Conservation (phyloP, 108 stramenopile genomes). For the Stephanodiscus triporus region DNA sequence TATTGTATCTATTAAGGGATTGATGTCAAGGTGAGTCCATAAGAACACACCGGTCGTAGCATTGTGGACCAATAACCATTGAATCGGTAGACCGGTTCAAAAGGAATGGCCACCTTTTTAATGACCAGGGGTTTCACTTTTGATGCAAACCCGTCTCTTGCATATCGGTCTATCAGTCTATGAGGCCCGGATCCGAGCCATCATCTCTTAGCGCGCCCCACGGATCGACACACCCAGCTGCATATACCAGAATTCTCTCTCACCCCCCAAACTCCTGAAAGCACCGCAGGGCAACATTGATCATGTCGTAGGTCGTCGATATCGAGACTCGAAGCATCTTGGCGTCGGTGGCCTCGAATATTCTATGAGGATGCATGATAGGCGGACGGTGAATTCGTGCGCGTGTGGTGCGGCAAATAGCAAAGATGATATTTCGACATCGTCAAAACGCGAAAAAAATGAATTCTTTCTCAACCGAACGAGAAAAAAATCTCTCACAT, state of each 20-base stretch:
- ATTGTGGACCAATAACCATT: no score
- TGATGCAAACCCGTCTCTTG: no score
- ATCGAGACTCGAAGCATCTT: constrained; percentile 86
- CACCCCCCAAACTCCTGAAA: constrained; percentile 69
- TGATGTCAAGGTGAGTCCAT: no score
- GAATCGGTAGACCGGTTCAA: no score
- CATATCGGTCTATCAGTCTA: no score
- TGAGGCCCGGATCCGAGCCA: no score
- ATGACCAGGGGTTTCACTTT: no score
- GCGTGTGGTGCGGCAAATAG: background rate
- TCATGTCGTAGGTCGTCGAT: constrained; percentile 84
- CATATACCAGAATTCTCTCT: background rate
- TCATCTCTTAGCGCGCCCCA: background rate
- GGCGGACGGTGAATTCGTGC: background rate
- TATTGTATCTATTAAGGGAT: no score
- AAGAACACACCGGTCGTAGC: no score
- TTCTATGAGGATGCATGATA: constrained; percentile 13
- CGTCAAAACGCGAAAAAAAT: background rate
- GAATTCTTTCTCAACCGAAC: background rate
- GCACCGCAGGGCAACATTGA: constrained; percentile 72
- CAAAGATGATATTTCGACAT: background rate
- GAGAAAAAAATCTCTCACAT: constrained; percentile 9
- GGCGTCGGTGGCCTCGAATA: constrained; percentile 73
- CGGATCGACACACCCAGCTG: background rate
- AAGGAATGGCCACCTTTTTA: no score